These are phyloP conservation scores for Glutinoglossum americanum DNA, from an alignment of 495 filamentous ascomycete species.

Conservation along the genomic window DNA sequence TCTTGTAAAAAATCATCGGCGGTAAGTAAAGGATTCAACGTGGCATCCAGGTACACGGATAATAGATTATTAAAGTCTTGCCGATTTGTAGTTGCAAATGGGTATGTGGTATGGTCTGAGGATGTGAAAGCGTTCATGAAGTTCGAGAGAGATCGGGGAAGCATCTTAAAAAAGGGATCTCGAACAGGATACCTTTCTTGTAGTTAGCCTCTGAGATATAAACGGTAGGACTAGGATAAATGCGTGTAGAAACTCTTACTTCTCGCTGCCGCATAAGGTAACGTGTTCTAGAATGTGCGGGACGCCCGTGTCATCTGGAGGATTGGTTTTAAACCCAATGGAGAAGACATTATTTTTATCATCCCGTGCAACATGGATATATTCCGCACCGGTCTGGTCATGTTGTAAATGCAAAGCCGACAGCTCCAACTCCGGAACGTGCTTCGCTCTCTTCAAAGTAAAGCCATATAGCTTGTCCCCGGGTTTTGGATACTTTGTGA, in stretches of 20 bases:
- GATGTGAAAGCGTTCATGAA: slow-evolving; percentile 99
- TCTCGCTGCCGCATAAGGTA: slow-evolving; percentile 89
- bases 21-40: slow-evolving; percentile 69
- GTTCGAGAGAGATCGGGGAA: slow-evolving; percentile 87
- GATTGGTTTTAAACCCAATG: slow-evolving; percentile 96
- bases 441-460: slow-evolving; percentile 65
- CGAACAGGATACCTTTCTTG: slow-evolving; percentile 65
- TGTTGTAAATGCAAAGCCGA: slow-evolving; percentile 78
- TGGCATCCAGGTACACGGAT: slow-evolving; percentile 92
- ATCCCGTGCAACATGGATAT: slow-evolving; percentile 81
- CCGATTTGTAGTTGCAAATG: slow-evolving; percentile 91
- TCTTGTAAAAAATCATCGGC: slow-evolving; percentile 87
- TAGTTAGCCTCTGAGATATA: slow-evolving; percentile 8
- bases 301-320: slow-evolving; percentile 84
- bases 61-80: slow-evolving; percentile 91
- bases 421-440: slow-evolving; percentile 82
- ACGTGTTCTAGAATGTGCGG: slow-evolving; percentile 97
- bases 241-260: slow-evolving; percentile 27
- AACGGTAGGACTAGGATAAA: too few relatives aligned
- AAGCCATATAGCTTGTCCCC: slow-evolving; percentile 86
- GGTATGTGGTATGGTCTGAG: slow-evolving; percentile 91
- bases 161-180: slow-evolving; percentile 99
- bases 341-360: slow-evolving; percentile 99
- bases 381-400: slow-evolving; percentile 84
- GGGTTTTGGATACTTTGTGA: slow-evolving; percentile 46